Base-by-base conservation (phyloP, 2,329 filamentous ascomycete species). In the Nemania diffusa region DNA sequence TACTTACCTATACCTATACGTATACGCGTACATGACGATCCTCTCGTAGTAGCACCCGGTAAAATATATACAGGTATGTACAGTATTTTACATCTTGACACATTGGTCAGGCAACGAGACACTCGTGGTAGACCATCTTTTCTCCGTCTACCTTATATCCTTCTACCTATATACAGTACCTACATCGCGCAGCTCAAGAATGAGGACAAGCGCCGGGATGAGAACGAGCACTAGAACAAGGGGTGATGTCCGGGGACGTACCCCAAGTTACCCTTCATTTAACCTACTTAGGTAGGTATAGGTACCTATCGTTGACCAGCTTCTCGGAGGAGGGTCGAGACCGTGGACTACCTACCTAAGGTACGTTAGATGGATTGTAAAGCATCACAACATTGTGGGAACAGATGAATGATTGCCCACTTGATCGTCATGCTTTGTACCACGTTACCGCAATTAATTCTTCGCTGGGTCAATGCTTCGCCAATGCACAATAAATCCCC, bases 381-480 rank as follows among this genome's bases (percentile, higher is more conserved):
- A 48, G 48, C 46, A 53, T 27, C 37, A 20, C n/a, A 52, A 32
- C 46, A 53, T 52, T 34, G 53, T 7, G 46, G 57, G 3, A 44
- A 34, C 40, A 50, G 29, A 51, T 42, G 52, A 56, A 50, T 48
- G 63, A 65, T 57, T 32, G 46, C 48, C 48, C 46, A 34, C 64
- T 58, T 62, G 64, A 66, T 66, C 64, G 58, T 26, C 64, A 42
- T 62, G 15, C 48, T 22, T 44, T 29, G 52, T 32, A 46, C 59
- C 40, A 7, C 40, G 26, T 29, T 7, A 15, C 34, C 13, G 34
- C 34, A 40, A 40, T 40, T n/a, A 9, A 40, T 3, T 40, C 34
- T 40, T 40, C 13, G 34, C 34, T 15, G 13, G 13, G 7, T 15
- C 6, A 9, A 40, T 15, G 13, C 6, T 24, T 32, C 20, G 22